Percentiles rank a stretch among this genome's conserved stretches.
Conservation (phyloP, 441 rosid genomes). For the Gossypium schwendimanii region DNA sequence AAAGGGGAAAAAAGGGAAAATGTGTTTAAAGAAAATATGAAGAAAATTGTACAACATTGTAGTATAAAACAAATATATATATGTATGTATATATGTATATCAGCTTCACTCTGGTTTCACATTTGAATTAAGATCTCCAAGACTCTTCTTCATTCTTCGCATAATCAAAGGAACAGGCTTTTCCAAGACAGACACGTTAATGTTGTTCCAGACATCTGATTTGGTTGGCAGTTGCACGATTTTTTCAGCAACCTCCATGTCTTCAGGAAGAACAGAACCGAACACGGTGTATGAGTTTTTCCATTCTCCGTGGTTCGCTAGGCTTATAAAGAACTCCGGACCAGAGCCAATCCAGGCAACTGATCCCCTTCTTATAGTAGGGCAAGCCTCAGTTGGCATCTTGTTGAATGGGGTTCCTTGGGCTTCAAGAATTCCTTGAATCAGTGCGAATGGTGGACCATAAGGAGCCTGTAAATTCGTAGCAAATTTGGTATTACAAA, state of each 20-base stretch:
- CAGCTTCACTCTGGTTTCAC: slow-evolving; percentile 12
- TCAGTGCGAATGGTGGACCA: slow-evolving; percentile 90
- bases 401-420: slow-evolving; percentile 52
- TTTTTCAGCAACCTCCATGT: slow-evolving; percentile 67
- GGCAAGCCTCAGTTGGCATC: slow-evolving; percentile 66
- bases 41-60: background rate
- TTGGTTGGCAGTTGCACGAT: slow-evolving; percentile 61
- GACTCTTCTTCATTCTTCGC: slow-evolving; percentile 37
- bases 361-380: slow-evolving; percentile 71
- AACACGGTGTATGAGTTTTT: slow-evolving; percentile 62
- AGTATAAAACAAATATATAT: background rate
- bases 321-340: slow-evolving; percentile 85
- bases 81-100: background rate
- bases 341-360: slow-evolving; percentile 89
- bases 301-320: slow-evolving; percentile 86
- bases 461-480: slow-evolving; percentile 45
- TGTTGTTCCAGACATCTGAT: slow-evolving; percentile 71
- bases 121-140: slow-evolving; percentile 21
- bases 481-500: background rate
- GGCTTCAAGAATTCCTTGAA: slow-evolving; percentile 83
- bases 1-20: too few species aligned
- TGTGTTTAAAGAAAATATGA: background rate
- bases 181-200: slow-evolving; percentile 66
- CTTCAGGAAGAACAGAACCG: slow-evolving; percentile 75
- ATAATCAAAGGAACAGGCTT: slow-evolving; percentile 55